Percentiles rank a stretch among this genome's conserved stretches.
These are phyloP conservation scores for Phytophthora ramorum DNA, from an alignment of 352 stramenopile species.

Conservation along the genomic window DNA sequence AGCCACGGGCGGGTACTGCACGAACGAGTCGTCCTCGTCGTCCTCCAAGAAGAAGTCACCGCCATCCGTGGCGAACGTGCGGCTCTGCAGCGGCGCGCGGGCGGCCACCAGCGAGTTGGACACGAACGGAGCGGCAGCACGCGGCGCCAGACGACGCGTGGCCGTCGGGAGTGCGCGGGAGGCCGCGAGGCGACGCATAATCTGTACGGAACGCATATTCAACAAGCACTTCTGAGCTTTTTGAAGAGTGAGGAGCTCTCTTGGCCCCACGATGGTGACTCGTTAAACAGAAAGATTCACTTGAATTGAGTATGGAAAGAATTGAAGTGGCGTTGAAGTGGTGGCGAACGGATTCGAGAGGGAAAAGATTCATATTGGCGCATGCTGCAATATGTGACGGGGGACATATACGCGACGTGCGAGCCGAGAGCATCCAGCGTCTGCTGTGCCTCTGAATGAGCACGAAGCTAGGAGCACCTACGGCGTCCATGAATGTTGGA, in stretches of 20 bases:
- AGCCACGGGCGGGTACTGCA: slow-evolving; percentile 76
- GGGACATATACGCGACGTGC: too few species aligned
- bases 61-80: slow-evolving; percentile 58
- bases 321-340: slow-evolving; percentile 5
- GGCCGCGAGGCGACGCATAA: slow-evolving; percentile 40
- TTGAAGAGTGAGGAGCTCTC: slow-evolving; percentile 15
- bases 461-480: too few species aligned
- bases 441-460: too few species aligned
- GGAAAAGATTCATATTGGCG: not conserved
- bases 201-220: slow-evolving; percentile 37
- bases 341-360: not conserved
- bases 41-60: slow-evolving; percentile 73
- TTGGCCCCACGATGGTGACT: slow-evolving; percentile 6
- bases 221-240: not conserved
- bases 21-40: slow-evolving; percentile 75
- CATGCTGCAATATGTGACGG: too few species aligned
- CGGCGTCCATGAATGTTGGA: too few species aligned
- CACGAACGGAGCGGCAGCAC: slow-evolving; percentile 22
- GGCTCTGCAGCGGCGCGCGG: slow-evolving; percentile 20
- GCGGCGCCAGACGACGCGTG: slow-evolving; percentile 7
- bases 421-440: too few species aligned
- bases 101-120: not conserved
- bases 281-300: slow-evolving; percentile 12
- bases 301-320: slow-evolving; percentile 4
- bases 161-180: slow-evolving; percentile 22